These are phyloP conservation scores for Colletotrichum neosansevieriae DNA, from an alignment of 2,329 filamentous ascomycete species.

Conservation along the genomic window DNA sequence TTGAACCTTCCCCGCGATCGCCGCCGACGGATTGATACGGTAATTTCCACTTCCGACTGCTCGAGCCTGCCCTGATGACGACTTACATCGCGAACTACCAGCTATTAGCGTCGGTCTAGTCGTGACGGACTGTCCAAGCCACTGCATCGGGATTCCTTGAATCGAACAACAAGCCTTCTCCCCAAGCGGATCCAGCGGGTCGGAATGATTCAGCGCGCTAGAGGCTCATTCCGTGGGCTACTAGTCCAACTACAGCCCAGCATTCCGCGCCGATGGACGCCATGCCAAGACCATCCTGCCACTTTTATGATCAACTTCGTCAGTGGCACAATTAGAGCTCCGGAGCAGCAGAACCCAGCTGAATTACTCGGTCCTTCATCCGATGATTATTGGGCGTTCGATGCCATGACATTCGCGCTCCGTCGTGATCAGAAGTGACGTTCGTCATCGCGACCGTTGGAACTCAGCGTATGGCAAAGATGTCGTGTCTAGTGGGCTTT, in stretches of 20 bases:
- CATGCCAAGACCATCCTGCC: slow-evolving; percentile 28
- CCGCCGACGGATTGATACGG: background rate
- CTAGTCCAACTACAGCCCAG: background rate
- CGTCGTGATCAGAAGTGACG: slow-evolving; percentile 29
- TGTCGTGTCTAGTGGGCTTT: background rate
- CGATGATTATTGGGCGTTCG: background rate
- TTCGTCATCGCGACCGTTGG: slow-evolving; percentile 7
- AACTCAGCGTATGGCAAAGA: background rate
- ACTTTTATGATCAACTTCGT: slow-evolving; percentile 17
- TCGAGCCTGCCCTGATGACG: slow-evolving; percentile 9
- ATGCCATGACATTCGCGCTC: background rate
- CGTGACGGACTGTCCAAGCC: slow-evolving; percentile 5
- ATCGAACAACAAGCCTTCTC: slow-evolving; percentile 1
- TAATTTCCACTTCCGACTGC: slow-evolving; percentile 16
- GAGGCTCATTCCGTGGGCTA: background rate
- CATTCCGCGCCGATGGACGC: slow-evolving; percentile 14
- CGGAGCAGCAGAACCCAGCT: background rate
- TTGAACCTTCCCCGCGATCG: slow-evolving; percentile 2
- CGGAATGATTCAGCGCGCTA: slow-evolving; percentile 2
- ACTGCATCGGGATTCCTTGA: slow-evolving; percentile 13
- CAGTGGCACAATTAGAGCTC: slow-evolving; percentile 28
- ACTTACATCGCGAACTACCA: slow-evolving; percentile 4
- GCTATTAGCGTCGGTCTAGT: slow-evolving; percentile 15
- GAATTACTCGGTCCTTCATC: background rate
- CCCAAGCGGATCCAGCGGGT: background rate